Evolutionary conservation across 1,284 basidiomycete genomes (phyloP).

Genomic region (Jaminaea rosea): DNA sequence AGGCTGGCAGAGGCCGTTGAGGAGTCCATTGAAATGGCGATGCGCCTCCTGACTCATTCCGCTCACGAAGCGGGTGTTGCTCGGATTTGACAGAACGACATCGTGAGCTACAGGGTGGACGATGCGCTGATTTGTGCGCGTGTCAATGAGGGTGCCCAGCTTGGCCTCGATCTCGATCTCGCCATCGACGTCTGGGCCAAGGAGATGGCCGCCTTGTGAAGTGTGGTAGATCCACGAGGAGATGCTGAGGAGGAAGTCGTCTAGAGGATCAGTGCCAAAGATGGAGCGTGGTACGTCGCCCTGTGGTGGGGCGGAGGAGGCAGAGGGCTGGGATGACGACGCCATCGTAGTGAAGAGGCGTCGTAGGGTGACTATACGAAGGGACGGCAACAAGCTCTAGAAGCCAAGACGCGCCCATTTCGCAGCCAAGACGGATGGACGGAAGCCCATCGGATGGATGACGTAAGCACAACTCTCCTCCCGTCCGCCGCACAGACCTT

Average conservation of each 20-base stretch:
- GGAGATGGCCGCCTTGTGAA: neutral
- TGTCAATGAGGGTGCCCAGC: neutral
- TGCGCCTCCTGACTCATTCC: neutral
- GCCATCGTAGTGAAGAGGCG: no score
- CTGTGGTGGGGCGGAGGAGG: no score
- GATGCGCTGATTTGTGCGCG: neutral
- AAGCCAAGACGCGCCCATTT: no score
- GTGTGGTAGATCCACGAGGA: neutral
- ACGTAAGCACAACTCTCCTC: no score
- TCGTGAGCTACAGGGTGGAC: neutral
- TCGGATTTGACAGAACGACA: neutral
- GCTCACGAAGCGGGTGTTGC: slow-evolving; percentile 1
- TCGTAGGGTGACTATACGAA: no score
- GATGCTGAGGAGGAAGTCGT: neutral
- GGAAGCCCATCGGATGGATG: no score
- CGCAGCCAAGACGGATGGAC: no score
- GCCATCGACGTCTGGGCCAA: neutral
- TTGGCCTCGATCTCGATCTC: neutral
- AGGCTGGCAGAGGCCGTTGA: neutral
- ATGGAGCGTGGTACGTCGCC: no score
- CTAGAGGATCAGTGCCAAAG: slow-evolving; percentile 1
- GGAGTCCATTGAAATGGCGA: neutral
- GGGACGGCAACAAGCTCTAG: no score
- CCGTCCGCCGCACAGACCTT: no score
- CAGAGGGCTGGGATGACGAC: no score